Evolutionary conservation across 2,329 filamentous ascomycete species (phyloP).

Genomic region (Spiromastix sp.): DNA sequence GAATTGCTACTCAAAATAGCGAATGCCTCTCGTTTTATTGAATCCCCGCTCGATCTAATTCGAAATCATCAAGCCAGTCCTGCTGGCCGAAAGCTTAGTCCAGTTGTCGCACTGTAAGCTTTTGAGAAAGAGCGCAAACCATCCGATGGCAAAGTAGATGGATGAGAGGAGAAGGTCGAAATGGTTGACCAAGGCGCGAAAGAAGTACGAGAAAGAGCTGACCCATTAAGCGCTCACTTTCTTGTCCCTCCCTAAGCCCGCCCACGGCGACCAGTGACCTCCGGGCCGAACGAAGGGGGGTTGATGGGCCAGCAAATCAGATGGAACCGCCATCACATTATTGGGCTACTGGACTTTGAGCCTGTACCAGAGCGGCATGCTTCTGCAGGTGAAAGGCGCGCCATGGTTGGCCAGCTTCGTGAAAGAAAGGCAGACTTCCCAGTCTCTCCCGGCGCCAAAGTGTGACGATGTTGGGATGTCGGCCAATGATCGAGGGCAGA

Average conservation of each 20-base stretch:
- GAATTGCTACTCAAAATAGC: no score
- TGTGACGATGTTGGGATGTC: constrained; percentile 9
- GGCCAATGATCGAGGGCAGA: constrained; percentile 9
- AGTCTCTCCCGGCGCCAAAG: constrained; percentile 5
- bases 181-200: neutral
- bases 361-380: no score
- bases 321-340: no score
- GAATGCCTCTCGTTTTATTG: no score
- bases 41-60: no score
- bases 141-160: neutral
- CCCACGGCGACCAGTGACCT: constrained; percentile 1
- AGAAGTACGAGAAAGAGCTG: neutral
- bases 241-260: no score
- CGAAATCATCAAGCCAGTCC: constrained; percentile 8
- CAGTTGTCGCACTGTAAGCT: no score
- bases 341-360: no score
- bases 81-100: constrained; percentile 7
- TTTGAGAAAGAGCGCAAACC: neutral
- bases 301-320: neutral
- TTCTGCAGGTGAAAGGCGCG: no score
- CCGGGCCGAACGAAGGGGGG: neutral
- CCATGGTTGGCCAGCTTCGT: no score
- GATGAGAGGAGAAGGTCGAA: neutral
- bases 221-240: no score
- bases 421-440: no score